Evolutionary conservation across 768 basidiomycete genomes (phyloP), one percentile per base, ranked within the genome.

Genomic region (Lactarius akahatsu): DNA sequence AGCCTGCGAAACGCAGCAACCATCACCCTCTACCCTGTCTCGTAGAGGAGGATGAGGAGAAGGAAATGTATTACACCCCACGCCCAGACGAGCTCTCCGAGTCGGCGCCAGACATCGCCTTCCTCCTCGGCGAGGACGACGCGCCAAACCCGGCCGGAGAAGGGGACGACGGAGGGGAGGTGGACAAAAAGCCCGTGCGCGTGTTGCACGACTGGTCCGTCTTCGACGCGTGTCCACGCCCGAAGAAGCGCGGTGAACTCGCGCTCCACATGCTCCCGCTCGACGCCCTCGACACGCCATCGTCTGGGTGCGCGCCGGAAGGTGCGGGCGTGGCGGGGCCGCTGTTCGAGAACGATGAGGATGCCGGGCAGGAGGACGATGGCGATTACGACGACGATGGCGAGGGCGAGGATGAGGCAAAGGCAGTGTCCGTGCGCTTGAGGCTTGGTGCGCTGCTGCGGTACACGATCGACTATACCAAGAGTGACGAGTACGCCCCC

Each of bases 241-340:
- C 50, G 13, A 52, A 58, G 61, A 61, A 26, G 65, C 65, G 8
- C 61, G 57, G 6, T 32, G 69, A 74, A 13, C 79, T 80, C 20
- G 78, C 80, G 52, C 73, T 88, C 15, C 32, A 61, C 0, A 78
- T 83, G 2, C 78, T 88, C 7, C 77, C 77, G 36, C 73, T 75
- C 1, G 77, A 88, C 54, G 84, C 83, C 38, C 72, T 76, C 40
- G 78, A 80, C 6, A 79, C 41, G 79, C 74, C 2, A 63, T 58
- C 0, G 54, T 55, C 45, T 52, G 56, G 11, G 9, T 59, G 43
- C 26, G 71, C 77, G 20, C 78, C 87, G 55, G 82, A 83, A 65
- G 89, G 81, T 5, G 85, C 82, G 0, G 91, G 91, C 1, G 69
- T 74, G n/a, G 83, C 84, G 1, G 70, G 73, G 13, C 78, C 86